Conservation (phyloP, 768 basidiomycete genomes). For the Leccinum subgranulosum region DNA sequence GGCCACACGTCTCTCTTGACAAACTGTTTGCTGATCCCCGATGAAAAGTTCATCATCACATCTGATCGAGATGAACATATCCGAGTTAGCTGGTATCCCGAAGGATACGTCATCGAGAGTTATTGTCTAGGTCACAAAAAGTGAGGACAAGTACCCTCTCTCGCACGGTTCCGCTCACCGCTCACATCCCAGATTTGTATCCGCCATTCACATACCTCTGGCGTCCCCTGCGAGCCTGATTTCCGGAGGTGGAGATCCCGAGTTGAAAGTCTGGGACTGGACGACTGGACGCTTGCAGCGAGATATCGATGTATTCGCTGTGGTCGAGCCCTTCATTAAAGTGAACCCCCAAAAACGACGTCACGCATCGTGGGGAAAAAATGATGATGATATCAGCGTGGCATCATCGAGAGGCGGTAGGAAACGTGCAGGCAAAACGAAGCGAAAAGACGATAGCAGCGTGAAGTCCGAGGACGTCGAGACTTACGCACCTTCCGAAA, state of each 20-base stretch:
- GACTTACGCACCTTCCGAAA: neutral
- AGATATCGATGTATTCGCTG: constrained; percentile 49
- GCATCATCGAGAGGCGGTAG: constrained; percentile 13
- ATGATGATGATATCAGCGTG: constrained; percentile 20
- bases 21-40: constrained; percentile 59
- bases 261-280: constrained; percentile 80
- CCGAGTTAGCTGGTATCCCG: constrained; percentile 84
- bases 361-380: constrained; percentile 30
- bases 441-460: constrained; percentile 16
- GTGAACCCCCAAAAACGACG: constrained; percentile 32
- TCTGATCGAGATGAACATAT: constrained; percentile 97
- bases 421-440: constrained; percentile 20
- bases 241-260: constrained; percentile 85
- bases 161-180: neutral
- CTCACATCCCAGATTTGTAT: constrained; percentile 62
- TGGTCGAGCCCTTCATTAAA: constrained; percentile 46
- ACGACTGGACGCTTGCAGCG: constrained; percentile 53
- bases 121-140: constrained; percentile 84
- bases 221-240: constrained; percentile 51
- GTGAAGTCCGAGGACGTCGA: constrained; percentile 21
- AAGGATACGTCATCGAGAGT: constrained; percentile 80
- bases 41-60: constrained; percentile 77
- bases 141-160: constrained; percentile 39
- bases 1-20: constrained; percentile 91
- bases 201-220: constrained; percentile 68